Evolutionary conservation across 805 yeast species (phyloP).

Genomic region (Ogataea degrootiae): DNA sequence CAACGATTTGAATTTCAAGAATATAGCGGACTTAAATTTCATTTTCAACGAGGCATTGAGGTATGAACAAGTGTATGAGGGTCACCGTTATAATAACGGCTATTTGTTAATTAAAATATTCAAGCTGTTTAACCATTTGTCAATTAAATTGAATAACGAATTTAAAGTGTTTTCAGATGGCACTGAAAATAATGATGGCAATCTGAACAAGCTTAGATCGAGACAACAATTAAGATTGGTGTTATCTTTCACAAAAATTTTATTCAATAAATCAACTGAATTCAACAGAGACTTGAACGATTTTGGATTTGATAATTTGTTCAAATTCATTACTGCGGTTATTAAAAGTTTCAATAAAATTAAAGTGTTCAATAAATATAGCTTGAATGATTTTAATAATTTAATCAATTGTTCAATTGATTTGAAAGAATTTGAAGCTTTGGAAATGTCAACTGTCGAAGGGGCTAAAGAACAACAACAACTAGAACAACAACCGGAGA

Average conservation of each 20-base stretch:
- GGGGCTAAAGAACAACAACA: constrained; percentile 1
- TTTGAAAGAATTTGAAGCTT: constrained; percentile 21
- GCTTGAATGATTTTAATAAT: constrained; percentile 20
- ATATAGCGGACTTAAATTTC: constrained; percentile 11
- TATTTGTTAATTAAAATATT: constrained; percentile 39
- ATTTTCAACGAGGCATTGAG: constrained; percentile 16
- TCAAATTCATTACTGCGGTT: constrained; percentile 24
- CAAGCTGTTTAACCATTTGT: constrained; percentile 31
- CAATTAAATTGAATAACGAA: constrained; percentile 24
- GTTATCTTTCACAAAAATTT: constrained; percentile 28
- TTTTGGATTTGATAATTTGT: constrained; percentile 27
- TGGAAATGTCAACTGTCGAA: constrained; percentile 8
- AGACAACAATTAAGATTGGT: constrained; percentile 29
- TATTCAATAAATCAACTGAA: constrained; percentile 24
- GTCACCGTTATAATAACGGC: constrained; percentile 24
- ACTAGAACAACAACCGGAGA: not conserved
- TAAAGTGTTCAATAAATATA: constrained; percentile 8
- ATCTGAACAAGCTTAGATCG: constrained; percentile 16
- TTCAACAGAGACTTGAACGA: constrained; percentile 24
- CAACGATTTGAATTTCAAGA: constrained; percentile 9
- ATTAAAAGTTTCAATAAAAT: constrained; percentile 20
- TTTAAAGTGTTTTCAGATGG: constrained; percentile 7
- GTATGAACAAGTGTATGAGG: constrained; percentile 8
- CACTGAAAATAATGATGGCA: constrained; percentile 19
- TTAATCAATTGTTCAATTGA: constrained; percentile 21